These are phyloP conservation scores for Daedaleopsis sinensis DNA, from an alignment of 768 basidiomycete genomes.

Conservation along the genomic window DNA sequence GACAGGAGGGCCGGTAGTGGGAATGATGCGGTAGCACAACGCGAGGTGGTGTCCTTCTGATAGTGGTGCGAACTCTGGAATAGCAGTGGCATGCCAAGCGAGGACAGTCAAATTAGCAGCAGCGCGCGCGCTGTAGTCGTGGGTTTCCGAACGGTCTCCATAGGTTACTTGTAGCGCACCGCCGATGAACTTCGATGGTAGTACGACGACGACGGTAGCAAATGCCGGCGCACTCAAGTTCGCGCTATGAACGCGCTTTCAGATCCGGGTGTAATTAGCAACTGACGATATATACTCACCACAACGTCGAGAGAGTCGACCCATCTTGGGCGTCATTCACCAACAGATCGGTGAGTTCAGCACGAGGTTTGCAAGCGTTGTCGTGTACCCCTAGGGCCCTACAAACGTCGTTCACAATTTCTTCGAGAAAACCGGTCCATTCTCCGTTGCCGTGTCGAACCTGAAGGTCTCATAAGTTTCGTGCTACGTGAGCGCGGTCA, in stretches of 20 bases:
- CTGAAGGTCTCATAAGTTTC: slow-evolving; percentile 8
- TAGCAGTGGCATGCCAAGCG: slow-evolving; percentile 58
- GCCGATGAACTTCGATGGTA: slow-evolving; percentile 50
- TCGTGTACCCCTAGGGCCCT: slow-evolving; percentile 39
- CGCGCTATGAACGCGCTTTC: slow-evolving; percentile 36
- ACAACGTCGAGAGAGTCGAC: slow-evolving; percentile 46
- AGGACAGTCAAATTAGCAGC: slow-evolving; percentile 39
- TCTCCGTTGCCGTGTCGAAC: slow-evolving; percentile 44
- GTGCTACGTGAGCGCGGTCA: too few species aligned
- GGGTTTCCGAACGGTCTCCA: slow-evolving; percentile 32
- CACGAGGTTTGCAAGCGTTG: slow-evolving; percentile 32
- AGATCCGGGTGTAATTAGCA: neutral
- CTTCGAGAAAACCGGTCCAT: slow-evolving; percentile 41
- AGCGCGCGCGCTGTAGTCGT: slow-evolving; percentile 41
- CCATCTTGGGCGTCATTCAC: slow-evolving; percentile 52
- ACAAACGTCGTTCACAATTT: slow-evolving; percentile 36
- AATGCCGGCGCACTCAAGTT: slow-evolving; percentile 53
- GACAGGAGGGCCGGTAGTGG: slow-evolving; percentile 32
- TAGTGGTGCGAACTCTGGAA: slow-evolving; percentile 51
- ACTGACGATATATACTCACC: slow-evolving; percentile 43
- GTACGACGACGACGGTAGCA: slow-evolving; percentile 50
- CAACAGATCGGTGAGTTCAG: slow-evolving; percentile 50
- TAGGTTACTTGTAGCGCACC: slow-evolving; percentile 50
- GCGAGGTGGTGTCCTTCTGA: slow-evolving; percentile 53
- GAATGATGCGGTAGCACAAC: slow-evolving; percentile 54